These are phyloP conservation scores for Chaetomiaceae sp. DNA, from an alignment of 2,329 filamentous ascomycete species.

Conservation along the genomic window DNA sequence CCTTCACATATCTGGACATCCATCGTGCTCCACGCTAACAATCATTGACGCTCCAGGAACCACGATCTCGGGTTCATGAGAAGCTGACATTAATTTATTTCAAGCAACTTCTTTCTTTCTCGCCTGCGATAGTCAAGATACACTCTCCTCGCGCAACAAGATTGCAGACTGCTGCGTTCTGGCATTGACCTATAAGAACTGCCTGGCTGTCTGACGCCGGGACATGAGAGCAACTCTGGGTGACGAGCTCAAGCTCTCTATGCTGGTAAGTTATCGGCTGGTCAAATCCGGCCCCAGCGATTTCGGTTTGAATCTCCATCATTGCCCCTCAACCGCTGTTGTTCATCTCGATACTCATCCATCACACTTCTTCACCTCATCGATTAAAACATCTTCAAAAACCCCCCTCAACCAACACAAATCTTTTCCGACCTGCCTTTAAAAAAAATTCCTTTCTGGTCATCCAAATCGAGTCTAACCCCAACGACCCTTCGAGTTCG, in stretches of 20 bases:
- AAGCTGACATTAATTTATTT: background rate
- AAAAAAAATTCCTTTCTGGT: too few species aligned
- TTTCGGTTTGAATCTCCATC: too few species aligned
- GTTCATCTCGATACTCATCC: background rate
- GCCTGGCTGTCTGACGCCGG: background rate
- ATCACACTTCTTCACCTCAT: too few species aligned
- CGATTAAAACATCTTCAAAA: too few species aligned
- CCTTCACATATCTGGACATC: background rate
- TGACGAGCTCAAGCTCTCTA: background rate
- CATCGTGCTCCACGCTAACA: background rate
- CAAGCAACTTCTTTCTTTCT: background rate
- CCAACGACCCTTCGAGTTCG: too few species aligned
- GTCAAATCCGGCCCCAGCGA: too few species aligned
- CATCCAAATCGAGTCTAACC: background rate
- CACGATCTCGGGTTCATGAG: background rate
- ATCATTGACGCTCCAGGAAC: background rate
- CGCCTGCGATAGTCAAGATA: background rate
- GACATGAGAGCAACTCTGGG: background rate
- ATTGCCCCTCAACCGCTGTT: background rate
- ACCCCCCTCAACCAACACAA: too few species aligned
- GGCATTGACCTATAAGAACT: too few species aligned
- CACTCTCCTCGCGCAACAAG: background rate
- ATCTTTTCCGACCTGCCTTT: too few species aligned
- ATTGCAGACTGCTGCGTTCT: too few species aligned
- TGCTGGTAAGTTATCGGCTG: conserved; percentile 3